Percentiles rank a stretch among this genome's conserved stretches.
These are phyloP conservation scores for Phlebiopsis gigantea DNA, from an alignment of 768 basidiomycete genomes.

Conservation along the genomic window DNA sequence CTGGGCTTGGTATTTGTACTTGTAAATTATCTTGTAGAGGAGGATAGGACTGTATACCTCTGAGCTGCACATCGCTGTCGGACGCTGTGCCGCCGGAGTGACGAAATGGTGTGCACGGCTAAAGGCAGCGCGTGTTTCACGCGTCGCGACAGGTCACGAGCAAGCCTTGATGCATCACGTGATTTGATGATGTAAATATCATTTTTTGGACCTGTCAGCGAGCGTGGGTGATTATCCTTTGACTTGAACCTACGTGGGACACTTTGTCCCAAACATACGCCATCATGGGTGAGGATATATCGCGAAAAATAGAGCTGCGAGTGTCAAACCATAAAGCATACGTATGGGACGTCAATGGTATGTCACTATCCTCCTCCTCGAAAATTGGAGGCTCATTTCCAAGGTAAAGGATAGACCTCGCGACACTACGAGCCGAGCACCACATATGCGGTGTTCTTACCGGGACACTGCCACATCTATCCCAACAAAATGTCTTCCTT, in stretches of 20 bases:
- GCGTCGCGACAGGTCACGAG: neutral
- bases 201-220: too few relatives aligned
- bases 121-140: neutral
- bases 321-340: constrained; percentile 77
- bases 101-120: neutral
- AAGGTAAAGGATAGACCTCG: constrained; percentile 55
- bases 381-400: neutral
- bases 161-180: neutral
- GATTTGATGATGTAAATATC: neutral
- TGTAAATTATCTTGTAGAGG: constrained; percentile 11
- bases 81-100: neutral
- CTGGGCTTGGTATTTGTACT: constrained; percentile 11
- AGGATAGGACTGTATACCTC: neutral
- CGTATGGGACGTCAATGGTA: constrained; percentile 87
- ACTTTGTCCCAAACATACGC: neutral
- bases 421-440: constrained; percentile 71
- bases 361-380: constrained; percentile 6
- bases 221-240: neutral
- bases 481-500: constrained; percentile 95
- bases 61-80: too few relatives aligned
- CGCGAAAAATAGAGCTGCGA: constrained; percentile 35
- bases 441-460: constrained; percentile 79
- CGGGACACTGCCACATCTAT: constrained; percentile 90
- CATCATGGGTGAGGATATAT: neutral
- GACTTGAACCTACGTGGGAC: neutral